phyloP scores from a whole-genome alignment of 2,329 filamentous ascomycete genomes.

The Waltergamsia citrina region DNA sequence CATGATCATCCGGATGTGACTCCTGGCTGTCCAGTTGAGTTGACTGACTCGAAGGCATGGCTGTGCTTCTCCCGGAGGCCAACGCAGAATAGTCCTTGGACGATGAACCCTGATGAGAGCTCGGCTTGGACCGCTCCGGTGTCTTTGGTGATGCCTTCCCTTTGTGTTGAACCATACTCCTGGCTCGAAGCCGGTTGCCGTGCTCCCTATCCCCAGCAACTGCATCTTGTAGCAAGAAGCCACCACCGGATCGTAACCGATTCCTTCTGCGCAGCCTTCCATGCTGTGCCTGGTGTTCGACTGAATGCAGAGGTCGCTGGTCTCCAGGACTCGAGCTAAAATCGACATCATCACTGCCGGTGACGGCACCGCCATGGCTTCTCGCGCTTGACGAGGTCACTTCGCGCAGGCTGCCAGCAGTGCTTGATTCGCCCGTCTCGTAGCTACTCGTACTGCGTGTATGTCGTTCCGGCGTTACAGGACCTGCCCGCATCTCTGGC shows the following conservation, averaged over 20 bases:
- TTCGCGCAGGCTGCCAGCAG: conserved; percentile 17
- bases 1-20: too few relatives aligned
- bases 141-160: conserved; percentile 4
- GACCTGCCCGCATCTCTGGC: conserved; percentile 4
- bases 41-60: too few relatives aligned
- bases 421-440: conserved; percentile 35
- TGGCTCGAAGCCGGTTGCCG: conserved; percentile 17
- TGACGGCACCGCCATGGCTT: too few relatives aligned
- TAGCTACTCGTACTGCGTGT: conserved; percentile 17
- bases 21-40: too few relatives aligned
- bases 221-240: conserved; percentile 40
- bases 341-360: too few relatives aligned
- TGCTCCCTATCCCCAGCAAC: conserved; percentile 21
- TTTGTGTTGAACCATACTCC: conserved; percentile 8
- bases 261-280: conserved; percentile 20
- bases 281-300: conserved; percentile 2
- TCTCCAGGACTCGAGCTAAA: too few relatives aligned
- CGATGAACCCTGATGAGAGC: too few relatives aligned
- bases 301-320: too few relatives aligned
- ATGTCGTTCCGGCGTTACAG: conserved; percentile 1
- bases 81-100: too few relatives aligned
- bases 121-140: conserved; percentile 2
- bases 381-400: conserved; percentile 4
- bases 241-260: conserved; percentile 35
- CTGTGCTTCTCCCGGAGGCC: too few relatives aligned